Evolutionary conservation across 1,139 yeast genomes (phyloP), one percentile per base, ranked within the genome.

Genomic region (Yamadazyma epiphylla): DNA sequence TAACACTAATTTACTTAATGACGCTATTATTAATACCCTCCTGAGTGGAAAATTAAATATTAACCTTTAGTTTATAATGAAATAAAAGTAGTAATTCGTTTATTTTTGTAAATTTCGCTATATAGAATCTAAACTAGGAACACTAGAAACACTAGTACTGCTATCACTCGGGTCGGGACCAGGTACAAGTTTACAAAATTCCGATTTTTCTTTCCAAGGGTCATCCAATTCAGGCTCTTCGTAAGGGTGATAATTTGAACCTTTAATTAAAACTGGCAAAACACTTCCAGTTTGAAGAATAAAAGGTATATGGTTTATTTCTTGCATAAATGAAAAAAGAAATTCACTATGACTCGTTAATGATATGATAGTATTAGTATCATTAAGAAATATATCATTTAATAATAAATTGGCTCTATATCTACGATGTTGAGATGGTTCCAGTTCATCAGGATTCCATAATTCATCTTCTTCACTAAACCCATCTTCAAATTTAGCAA

Each of bases 271-370:
- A 2, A 53, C 53, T 5, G 58, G 55, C 5, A 52, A 38, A 38
- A 52, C 42, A 15, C 45, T 47, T 2, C 55, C 58, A 1, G 58
- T 50, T 9, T 34, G 30, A 30, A 53, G 33, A 5, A 30, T 15
- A 42, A 47, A 47, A 15, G 41, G 37, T 14, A 58, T 37, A 38
- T 64, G 70, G 13, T 48, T 42, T 2, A 55, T 36, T 3, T 53
- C 56, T 20, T 49, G 42, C 34, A 64, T 46, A 16, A 62, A 31
- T 3, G 64, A 53, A 32, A 43, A 43, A 22, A 63, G 58, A 8
- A 59, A 36, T 7, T 66, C 70, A 1, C 59, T 49, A 38, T 64
- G 70, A 3, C 60, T 38, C 5, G 65, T 64, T 9, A 61, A 31
- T 13, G 67, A 61, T 13, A 63, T 49, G 7, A 57, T 49, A 4